Base-by-base conservation (phyloP, 1,284 basidiomycete species). In the Cryptococcus depauperatus region DNA sequence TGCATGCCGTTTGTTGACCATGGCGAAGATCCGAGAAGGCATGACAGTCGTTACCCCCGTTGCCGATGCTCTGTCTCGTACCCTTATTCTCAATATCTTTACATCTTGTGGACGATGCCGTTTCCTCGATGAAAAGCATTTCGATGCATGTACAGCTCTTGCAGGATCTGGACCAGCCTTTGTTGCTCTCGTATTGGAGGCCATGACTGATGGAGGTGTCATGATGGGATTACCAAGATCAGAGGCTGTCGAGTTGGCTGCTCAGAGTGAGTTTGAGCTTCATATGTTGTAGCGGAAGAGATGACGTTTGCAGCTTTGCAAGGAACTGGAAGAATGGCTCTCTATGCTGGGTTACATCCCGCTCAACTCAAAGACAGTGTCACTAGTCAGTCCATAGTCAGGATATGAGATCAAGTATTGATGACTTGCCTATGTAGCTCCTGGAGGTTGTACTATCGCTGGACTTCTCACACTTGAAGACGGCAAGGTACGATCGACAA, bases 191-290 rank as follows among this genome's bases (percentile, higher is more conserved):
- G 92, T 98, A 60, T 76, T 99, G 50, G 95, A 99, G 70, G 93
- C 95, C 1, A 96, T 99, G 91, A 85, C 90, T 2, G 95, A 98
- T 70, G 95, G 95, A 27, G 95, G 90, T 26, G 95, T 98, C 35
- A 98, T 99, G 95, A 98, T 98, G 95, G 95, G 95, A 23, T 74
- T 99, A 37, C 95, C 95, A 3, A 77, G 95, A 50, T 79, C 82
- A 1, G 93, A 97, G 69, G 92, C 95, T 4, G 71, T 97, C 30
- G 95, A 98, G 66, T 73, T 98, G 43, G 93, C 95, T 37, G 84
- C 93, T 40, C 95, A 99, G 73, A 92, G 91, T 93, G 69, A 64
- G 82, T 72, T n/a, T 19, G 13, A n/a, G 26, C 46, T 50, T 41
- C 18, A 38, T 42, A 33, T 4, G 26, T 23, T 46, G 22, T 18